These are phyloP conservation scores for Camellia japonica DNA, from an alignment of 148 eudicot genomes.

Conservation along the genomic window DNA sequence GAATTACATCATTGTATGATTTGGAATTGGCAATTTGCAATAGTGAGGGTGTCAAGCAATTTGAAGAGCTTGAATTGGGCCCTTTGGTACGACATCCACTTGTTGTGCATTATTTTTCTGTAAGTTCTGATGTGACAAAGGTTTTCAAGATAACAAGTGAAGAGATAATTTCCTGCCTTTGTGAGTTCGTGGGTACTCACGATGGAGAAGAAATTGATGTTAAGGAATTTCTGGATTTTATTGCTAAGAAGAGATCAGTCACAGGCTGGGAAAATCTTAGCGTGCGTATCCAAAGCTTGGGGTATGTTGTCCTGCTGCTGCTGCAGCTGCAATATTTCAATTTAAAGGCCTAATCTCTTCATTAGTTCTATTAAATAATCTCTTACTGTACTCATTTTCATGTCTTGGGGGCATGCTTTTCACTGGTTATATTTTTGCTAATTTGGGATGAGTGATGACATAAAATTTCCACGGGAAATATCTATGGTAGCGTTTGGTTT, in stretches of 20 bases:
- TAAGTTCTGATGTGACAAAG: constrained; percentile 43
- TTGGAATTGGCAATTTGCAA: constrained; percentile 72
- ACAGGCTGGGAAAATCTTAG: constrained; percentile 49
- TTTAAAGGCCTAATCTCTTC: background rate
- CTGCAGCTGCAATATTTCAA: constrained; percentile 8
- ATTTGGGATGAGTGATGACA: background rate
- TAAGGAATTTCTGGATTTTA: constrained; percentile 56
- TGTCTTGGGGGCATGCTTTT: background rate
- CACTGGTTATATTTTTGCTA: background rate
- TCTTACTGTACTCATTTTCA: background rate
- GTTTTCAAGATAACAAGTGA: constrained; percentile 62
- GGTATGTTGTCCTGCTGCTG: constrained; percentile 45
- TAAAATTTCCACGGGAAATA: background rate
- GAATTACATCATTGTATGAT: constrained; percentile 69
- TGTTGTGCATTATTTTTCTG: constrained; percentile 68
- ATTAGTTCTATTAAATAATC: background rate
- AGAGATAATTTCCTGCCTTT: constrained; percentile 54
- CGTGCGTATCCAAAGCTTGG: constrained; percentile 78
- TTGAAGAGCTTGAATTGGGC: constrained; percentile 86
- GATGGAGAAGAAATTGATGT: constrained; percentile 35
- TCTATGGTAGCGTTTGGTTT: background rate
- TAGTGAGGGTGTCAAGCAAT: constrained; percentile 60
- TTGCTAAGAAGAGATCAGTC: constrained; percentile 60
- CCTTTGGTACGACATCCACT: constrained; percentile 79
- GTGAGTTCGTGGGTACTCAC: constrained; percentile 29